Percentiles rank a stretch among this genome's conserved stretches.
These are phyloP conservation scores for Pythium dissimile DNA, from an alignment of 352 stramenopile genomes.

Conservation along the genomic window DNA sequence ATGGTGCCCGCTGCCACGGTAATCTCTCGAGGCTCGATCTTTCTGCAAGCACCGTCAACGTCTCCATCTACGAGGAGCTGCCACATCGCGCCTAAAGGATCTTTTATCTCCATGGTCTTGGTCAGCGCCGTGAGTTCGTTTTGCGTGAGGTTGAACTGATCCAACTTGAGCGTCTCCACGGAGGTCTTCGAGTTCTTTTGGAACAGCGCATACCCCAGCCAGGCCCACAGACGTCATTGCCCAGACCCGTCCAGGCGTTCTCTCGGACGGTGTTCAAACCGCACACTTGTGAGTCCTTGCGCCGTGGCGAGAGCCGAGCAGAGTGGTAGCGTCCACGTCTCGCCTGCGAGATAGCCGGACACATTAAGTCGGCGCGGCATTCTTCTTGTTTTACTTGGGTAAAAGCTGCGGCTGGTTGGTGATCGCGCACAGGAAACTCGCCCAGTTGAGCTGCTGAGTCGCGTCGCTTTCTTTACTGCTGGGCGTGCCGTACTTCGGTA, in stretches of 20 bases:
- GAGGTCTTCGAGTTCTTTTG: not conserved
- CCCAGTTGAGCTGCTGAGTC: not conserved
- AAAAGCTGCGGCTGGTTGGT: not conserved
- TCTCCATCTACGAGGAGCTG: not conserved
- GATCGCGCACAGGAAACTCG: not conserved
- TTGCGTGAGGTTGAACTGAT: not conserved
- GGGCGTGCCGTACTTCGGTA: not conserved
- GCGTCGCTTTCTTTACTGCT: not conserved
- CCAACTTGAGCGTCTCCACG: not conserved
- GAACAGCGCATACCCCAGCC: conserved; percentile 1
- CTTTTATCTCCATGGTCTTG: not conserved
- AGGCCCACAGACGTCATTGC: no score
- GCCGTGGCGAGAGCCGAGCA: not conserved
- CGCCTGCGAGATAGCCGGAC: not conserved
- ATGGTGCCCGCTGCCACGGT: not conserved
- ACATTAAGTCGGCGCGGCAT: not conserved
- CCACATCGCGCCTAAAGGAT: not conserved
- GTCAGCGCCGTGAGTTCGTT: not conserved
- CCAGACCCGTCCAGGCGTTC: no score
- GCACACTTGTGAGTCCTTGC: not conserved
- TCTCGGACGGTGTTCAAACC: not conserved
- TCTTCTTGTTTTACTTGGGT: not conserved
- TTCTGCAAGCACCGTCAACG: not conserved
- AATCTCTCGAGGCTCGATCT: not conserved
- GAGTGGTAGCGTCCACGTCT: not conserved